Conservation (phyloP, 495 filamentous ascomycete genomes). For the Aspergillus taichungensis region DNA sequence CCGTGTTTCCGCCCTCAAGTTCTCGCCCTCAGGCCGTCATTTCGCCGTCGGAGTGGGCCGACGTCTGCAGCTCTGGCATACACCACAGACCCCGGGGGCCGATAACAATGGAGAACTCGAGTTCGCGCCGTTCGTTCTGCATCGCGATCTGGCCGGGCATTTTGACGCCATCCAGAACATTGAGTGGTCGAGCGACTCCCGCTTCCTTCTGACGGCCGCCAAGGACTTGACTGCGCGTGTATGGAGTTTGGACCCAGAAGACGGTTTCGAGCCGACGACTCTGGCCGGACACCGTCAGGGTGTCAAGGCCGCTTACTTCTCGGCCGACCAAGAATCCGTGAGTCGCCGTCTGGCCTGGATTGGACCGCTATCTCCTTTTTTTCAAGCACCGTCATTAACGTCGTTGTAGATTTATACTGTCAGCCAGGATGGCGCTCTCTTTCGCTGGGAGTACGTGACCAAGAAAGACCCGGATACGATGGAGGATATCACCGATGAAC, state of each 20-base stretch:
- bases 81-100: slow-evolving; percentile 74
- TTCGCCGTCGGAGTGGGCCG: slow-evolving; percentile 82
- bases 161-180: slow-evolving; percentile 78
- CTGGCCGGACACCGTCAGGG: slow-evolving; percentile 82
- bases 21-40: slow-evolving; percentile 83
- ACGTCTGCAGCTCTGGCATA: slow-evolving; percentile 89
- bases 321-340: slow-evolving; percentile 75
- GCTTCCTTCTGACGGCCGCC: slow-evolving; percentile 84
- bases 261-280: slow-evolving; percentile 81
- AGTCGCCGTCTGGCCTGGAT: slow-evolving; percentile 13
- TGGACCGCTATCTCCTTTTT: slow-evolving; percentile 31
- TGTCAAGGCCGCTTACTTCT: slow-evolving; percentile 85
- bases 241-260: slow-evolving; percentile 85
- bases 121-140: slow-evolving; percentile 87
- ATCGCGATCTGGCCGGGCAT: slow-evolving; percentile 78
- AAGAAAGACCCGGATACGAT: slow-evolving; percentile 50
- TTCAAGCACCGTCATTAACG: slow-evolving; percentile 38
- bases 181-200: slow-evolving; percentile 90
- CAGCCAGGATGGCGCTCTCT: slow-evolving; percentile 59
- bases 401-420: slow-evolving; percentile 61
- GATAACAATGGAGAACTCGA: slow-evolving; percentile 75
- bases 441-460: slow-evolving; percentile 52
- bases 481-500: slow-evolving; percentile 50
- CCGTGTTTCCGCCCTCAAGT: slow-evolving; percentile 74
- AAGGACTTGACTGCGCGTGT: slow-evolving; percentile 89